Evolutionary conservation across 768 basidiomycete species (phyloP), one percentile per base, ranked within the genome.

Genomic region (Tylopilus rubrobrunneus): DNA sequence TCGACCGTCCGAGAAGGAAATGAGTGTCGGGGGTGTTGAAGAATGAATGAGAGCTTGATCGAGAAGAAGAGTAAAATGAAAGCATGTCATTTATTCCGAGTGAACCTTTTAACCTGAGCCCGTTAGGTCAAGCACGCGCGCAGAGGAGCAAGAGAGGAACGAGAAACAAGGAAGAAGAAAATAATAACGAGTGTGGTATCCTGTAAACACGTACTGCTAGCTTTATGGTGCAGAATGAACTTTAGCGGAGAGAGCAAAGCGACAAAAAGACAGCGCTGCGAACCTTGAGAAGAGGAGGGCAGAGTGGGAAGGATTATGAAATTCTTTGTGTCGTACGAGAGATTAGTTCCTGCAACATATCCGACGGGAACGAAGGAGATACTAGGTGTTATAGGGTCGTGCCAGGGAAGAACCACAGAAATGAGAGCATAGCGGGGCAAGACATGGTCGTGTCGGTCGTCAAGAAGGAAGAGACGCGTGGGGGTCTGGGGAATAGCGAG

Each of bases 311-410:
- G 37, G 46, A 67, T 64, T 58, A 67, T 31, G 59, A 51, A 47
- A 46, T 60, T 44, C 47, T 19, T 19, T 43, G 54, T 64, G 56
- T 40, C 27, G 15, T 64, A 67, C 46, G 56, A 25, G 50, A 31
- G 50, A 65, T 64, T 67, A 65, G 53, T 48, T 55, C 65, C 65
- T 50, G 55, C 50, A 51, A 58, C 53, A 40, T 44, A 31, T 60
- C 43, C 34, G 49, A 52, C 31, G 41, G 54, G 56, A 43, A 52
- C 55, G 48, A 37, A 31, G 45, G 42, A 34, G 51, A 65, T 55
- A 53, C 41, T 56, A 54, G 39, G 17, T 52, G 57, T 36, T 63
- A 49, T 45, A 21, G 37, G 42, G 47, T 48, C 50, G 42, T 33
- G 47, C 53, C 49, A 50, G 49, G 42, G 52, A 52, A 25, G 25